These are phyloP conservation scores for Penicillium sclerotigenum DNA, from an alignment of 2,329 filamentous ascomycete genomes.

Conservation along the genomic window DNA sequence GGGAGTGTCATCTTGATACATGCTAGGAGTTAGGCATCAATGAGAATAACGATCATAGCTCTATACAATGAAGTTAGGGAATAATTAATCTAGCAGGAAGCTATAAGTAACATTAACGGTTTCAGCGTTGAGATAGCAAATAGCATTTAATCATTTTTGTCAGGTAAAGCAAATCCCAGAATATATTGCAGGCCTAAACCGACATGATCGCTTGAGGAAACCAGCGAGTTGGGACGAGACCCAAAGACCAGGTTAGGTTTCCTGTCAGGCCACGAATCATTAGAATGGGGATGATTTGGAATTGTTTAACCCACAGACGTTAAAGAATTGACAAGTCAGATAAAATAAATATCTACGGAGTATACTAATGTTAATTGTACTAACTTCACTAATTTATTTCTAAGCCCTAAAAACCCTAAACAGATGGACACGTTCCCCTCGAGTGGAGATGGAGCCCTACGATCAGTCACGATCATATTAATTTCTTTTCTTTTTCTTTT, in stretches of 20 bases:
- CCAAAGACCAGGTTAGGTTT: constrained; percentile 24
- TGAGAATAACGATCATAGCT: not conserved
- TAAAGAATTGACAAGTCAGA: constrained; percentile 19
- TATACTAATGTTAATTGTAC: too few species aligned
- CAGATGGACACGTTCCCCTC: constrained; percentile 18
- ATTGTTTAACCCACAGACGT: constrained; percentile 22
- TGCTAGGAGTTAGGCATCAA: constrained; percentile 23
- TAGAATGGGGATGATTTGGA: constrained; percentile 16
- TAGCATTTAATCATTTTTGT: not conserved
- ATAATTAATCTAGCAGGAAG: not conserved
- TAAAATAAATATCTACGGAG: not conserved
- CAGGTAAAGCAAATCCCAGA: not conserved
- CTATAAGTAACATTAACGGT: not conserved
- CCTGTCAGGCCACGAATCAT: constrained; percentile 26
- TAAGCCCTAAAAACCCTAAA: constrained; percentile 13
- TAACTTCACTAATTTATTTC: constrained; percentile 3
- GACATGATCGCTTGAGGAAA: constrained; percentile 18
- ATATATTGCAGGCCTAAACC: not conserved
- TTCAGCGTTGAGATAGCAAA: not conserved
- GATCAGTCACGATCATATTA: not conserved
- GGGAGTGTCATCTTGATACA: constrained; percentile 16
- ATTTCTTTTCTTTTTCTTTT: not conserved
- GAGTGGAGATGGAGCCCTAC: constrained; percentile 2
- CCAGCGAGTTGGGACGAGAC: constrained; percentile 21
- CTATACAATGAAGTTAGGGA: not conserved